Conservation (phyloP, 768 basidiomycete species). For the Kwoniella heveanensis region DNA sequence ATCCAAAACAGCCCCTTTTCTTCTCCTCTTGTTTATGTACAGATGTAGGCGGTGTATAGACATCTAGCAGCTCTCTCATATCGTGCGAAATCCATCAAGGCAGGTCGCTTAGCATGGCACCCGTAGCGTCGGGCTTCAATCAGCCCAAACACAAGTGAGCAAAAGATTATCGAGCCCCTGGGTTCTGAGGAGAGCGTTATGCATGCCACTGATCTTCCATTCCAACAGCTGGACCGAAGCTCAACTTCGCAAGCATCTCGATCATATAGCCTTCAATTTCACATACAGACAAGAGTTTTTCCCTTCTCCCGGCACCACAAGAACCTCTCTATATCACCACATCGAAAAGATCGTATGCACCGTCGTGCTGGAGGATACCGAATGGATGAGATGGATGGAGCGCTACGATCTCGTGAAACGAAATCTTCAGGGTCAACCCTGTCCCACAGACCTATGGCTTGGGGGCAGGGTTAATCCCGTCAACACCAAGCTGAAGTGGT, state of each 20-base stretch:
- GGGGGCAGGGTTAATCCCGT: background rate
- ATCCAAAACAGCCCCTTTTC: too few species aligned
- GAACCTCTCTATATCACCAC: background rate
- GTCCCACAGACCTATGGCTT: background rate
- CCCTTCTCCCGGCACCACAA: background rate
- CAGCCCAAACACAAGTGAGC: background rate
- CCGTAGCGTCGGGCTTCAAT: background rate
- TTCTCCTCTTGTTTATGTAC: too few species aligned
- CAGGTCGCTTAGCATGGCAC: too few species aligned
- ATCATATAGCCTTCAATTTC: background rate
- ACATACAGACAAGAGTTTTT: background rate
- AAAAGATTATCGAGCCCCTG: too few species aligned
- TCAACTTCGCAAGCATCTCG: background rate
- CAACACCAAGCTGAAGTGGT: conserved; percentile 2
- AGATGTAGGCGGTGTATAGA: too few species aligned
- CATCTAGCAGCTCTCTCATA: too few species aligned
- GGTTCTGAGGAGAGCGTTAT: too few species aligned
- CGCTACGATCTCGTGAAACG: background rate
- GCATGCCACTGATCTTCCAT: background rate
- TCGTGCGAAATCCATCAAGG: too few species aligned
- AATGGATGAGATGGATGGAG: conserved; percentile 21
- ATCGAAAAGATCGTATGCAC: conserved; percentile 10
- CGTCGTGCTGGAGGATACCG: conserved; percentile 4
- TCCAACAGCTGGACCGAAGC: background rate
- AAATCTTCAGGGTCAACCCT: background rate